These are phyloP conservation scores for Bifiguratus adelaidae DNA, from an alignment of 192 early-diverging fungal genomes.

Conservation along the genomic window DNA sequence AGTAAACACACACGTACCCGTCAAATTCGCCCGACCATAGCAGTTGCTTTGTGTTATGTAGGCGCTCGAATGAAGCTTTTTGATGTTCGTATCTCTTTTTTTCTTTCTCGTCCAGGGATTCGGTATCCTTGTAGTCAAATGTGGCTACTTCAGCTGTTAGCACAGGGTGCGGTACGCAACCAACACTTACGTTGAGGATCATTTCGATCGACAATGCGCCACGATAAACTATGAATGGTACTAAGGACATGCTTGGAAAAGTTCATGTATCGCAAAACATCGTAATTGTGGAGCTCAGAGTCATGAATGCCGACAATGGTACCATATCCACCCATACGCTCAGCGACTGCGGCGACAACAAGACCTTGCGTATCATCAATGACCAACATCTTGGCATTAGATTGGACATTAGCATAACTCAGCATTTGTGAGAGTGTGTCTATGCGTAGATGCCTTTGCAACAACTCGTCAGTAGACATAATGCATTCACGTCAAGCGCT, in stretches of 20 bases:
- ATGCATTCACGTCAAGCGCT: not conserved
- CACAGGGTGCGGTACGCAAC: too few species aligned
- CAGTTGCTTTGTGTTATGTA: conserved; percentile 34
- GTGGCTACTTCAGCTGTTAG: conserved; percentile 20
- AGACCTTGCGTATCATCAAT: conserved; percentile 92
- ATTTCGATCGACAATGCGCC: conserved; percentile 52
- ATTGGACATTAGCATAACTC: conserved; percentile 70
- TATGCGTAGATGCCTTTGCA: conserved; percentile 53
- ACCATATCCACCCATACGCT: conserved; percentile 62
- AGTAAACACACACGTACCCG: conserved; percentile 14
- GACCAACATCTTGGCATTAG: conserved; percentile 56
- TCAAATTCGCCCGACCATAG: conserved; percentile 58
- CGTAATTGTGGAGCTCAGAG: conserved; percentile 60
- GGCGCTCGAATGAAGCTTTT: conserved; percentile 30
- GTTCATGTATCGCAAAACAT: conserved; percentile 70
- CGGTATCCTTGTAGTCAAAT: conserved; percentile 44
- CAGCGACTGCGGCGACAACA: conserved; percentile 65
- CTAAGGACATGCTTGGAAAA: conserved; percentile 37
- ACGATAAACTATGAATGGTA: conserved; percentile 54
- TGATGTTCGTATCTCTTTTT: conserved; percentile 38
- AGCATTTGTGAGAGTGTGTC: conserved; percentile 92
- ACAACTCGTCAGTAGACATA: not conserved
- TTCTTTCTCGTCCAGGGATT: conserved; percentile 35
- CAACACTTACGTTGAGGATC: conserved; percentile 37
- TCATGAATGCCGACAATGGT: conserved; percentile 63